Evolutionary conservation across 345 rosid genomes (phyloP), one percentile per base, ranked within the genome.

Genomic region (Gossypium stocksii): DNA sequence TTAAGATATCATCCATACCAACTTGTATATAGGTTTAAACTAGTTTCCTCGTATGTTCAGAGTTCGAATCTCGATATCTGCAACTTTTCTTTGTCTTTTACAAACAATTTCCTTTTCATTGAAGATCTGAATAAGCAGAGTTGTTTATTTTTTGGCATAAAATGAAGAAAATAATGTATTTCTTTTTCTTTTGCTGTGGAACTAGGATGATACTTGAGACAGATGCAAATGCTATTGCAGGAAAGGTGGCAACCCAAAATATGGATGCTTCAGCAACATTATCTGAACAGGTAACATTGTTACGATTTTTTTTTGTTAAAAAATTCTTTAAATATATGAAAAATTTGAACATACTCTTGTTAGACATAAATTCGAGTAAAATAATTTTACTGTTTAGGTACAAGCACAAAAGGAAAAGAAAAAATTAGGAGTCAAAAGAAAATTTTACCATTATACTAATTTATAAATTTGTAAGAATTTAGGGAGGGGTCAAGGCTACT

Each of bases 201-300:
- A 70, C 82, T 83, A 94, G 98, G 83, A 89, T 89, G 85, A 81
- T 94, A 74, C 97, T 94, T 51, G 98, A 94, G 81, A 92, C 94
- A 4, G 97, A 92, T 70, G 84, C 94, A 5, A 89, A 78, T 63
- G 84, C 90, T 23, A 88, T 94, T 57, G 98, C 97, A 9, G 97
- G 91, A 73, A 94, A 92, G 85, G 97, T 91, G 71, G 97, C 93
- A 71, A 78, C 86, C 71, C 92, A 94, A 64, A 89, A 84, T 87
- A 79, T 90, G 81, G 94, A 92, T 81, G 89, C 89, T 54, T 81
- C 80, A 49, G 89, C 92, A 65, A 89, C 94, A 62, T 83, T 94
- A 77, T 87, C 98, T 23, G 97, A 94, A 80, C 97, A 94, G 97
- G 98, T 94, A 76, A 76, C 63, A 17, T 54, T 53, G 6, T n/a